Evolutionary conservation across 768 basidiomycete genomes (phyloP).

Genomic region (Cystobasidiopsis lactophilus): DNA sequence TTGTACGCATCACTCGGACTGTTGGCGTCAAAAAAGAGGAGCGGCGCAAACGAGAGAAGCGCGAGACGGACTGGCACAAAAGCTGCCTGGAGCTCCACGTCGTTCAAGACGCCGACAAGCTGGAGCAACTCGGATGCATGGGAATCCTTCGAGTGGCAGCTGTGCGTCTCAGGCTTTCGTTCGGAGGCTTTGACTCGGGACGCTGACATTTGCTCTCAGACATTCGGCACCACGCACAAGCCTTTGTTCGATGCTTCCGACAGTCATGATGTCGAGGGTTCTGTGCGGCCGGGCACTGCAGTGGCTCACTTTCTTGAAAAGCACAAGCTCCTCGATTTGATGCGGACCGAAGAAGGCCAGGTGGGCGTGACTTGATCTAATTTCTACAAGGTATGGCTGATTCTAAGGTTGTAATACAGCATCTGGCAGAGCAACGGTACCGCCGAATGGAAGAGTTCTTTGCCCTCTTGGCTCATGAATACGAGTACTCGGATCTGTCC

Average conservation of each 20-base stretch:
- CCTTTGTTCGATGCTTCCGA: too few species aligned
- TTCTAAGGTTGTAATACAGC: too few species aligned
- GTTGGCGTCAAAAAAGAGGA: not conserved
- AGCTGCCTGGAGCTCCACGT: slow-evolving; percentile 9
- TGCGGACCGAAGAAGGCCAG: slow-evolving; percentile 5
- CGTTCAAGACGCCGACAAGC: slow-evolving; percentile 12
- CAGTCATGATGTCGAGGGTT: too few species aligned
- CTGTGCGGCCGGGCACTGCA: slow-evolving; percentile 1
- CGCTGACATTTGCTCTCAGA: not conserved
- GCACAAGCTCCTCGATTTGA: slow-evolving; percentile 12
- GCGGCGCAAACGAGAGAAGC: not conserved
- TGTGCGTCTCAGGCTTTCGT: not conserved
- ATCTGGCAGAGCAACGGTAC: too few species aligned
- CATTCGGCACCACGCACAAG: not conserved
- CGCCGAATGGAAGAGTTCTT: too few species aligned
- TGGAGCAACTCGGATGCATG: slow-evolving; percentile 2
- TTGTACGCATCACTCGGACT: not conserved
- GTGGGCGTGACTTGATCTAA: too few species aligned
- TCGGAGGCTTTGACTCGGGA: not conserved
- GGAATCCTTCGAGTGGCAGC: not conserved
- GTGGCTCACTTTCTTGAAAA: slow-evolving; percentile 19
- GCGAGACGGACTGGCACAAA: slow-evolving; percentile 4
- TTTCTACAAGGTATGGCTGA: too few species aligned
- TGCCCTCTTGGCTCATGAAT: too few species aligned
- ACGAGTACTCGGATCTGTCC: too few species aligned